Base-by-base conservation (phyloP, 2,329 filamentous ascomycete genomes). In the Arthrobotrys entomopaga region DNA sequence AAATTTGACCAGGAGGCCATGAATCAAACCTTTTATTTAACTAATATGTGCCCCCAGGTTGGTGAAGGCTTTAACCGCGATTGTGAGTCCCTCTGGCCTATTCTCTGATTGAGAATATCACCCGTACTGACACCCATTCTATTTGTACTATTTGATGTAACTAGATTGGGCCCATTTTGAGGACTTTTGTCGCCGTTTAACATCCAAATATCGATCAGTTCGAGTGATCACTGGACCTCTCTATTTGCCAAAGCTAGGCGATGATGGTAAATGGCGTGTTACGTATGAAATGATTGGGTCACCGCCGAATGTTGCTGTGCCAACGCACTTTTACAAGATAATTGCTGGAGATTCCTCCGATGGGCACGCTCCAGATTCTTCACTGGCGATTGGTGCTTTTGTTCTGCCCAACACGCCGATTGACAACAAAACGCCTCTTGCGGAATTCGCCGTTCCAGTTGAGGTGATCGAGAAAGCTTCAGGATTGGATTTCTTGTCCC, bases 311-410 rank as follows among this genome's bases (percentile, higher is more conserved):
- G 91, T 99, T 65, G 93, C 95, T 24, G 95, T 99, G 61, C 95
- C 95, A 2, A 99, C 95, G 20, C 95, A 99, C 82, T 99, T 99
- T 84, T 99, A 97, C 87, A 99, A 99, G 85, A 92, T 99, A 80
- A 95, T 99, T 78, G 96, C 95, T 80, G 95, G 92, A 24, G 95
- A 99, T 83, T 85, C 85, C 24, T 24, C 50, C 6, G 26, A 72
- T n/a, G 82, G 80, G 70, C 79, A 81, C 1, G 82, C 81, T 8
- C 57, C 64, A 2, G 16, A 15, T 13, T 91, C 91, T 16, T 90
- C 90, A 76, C 95, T 99, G 38, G 92, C 93, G 34, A 84, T 99
- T 40, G 95, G 92, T 52, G 95, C 95, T 6, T 99, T 99, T 80
- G 94, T 99, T 61, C 85, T 99, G 79, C 95, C 95, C 15, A 99